Conservation (phyloP, 495 filamentous ascomycete genomes). For the Sordaria brevicollis region DNA sequence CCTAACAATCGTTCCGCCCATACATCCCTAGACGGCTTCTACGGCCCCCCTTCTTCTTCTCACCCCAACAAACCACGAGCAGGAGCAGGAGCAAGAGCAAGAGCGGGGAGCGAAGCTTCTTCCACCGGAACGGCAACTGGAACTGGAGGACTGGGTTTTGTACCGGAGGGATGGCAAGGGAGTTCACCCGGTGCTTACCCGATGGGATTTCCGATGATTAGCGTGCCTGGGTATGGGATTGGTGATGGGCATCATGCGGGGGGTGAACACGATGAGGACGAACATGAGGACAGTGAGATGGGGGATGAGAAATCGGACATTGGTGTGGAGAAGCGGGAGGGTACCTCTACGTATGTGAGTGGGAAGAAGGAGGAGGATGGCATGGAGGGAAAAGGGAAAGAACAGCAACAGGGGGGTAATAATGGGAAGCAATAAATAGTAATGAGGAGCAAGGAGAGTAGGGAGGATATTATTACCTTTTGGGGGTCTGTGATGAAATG, state of each 20-base stretch:
- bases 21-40: not conserved
- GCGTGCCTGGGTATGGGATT: not conserved
- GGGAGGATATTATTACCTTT: not conserved
- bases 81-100: too few species aligned
- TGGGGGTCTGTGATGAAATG: not conserved
- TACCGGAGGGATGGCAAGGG: not conserved
- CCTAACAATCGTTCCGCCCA: too few species aligned
- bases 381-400: not conserved
- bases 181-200: not conserved
- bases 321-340: not conserved
- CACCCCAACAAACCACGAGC: too few species aligned
- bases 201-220: not conserved
- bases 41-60: too few species aligned
- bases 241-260: not conserved
- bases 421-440: not conserved
- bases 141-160: not conserved
- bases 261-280: not conserved
- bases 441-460: not conserved
- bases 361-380: not conserved
- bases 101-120: too few species aligned
- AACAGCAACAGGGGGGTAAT: not conserved
- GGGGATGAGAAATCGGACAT: too few species aligned
- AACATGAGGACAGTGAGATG: too few species aligned
- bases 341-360: not conserved
- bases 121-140: too few species aligned